phyloP scores from a whole-genome alignment of 2,329 filamentous ascomycete genomes.

The Phymatotrichopsis omnivora region DNA sequence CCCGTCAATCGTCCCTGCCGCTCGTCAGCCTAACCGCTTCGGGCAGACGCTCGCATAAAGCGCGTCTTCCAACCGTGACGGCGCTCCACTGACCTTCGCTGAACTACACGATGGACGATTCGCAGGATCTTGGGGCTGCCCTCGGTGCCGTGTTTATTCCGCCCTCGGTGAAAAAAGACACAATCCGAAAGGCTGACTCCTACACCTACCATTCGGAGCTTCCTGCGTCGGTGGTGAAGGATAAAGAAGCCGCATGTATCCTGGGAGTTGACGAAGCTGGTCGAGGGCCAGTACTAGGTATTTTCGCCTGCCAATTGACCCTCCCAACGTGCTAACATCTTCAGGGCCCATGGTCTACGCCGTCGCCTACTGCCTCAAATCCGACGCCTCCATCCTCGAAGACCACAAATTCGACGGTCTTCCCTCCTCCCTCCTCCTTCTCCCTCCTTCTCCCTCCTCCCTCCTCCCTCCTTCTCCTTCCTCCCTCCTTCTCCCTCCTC shows the following conservation, averaged over 20 bases:
- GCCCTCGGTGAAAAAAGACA: conserved; percentile 52
- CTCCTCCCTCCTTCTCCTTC: conserved; percentile 37
- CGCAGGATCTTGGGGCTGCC: too few species aligned
- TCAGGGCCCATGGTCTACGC: conserved; percentile 64
- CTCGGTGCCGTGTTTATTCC: conserved; percentile 52
- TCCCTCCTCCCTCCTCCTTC: conserved; percentile 32
- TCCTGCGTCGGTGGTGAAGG: conserved; percentile 49
- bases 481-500: conserved; percentile 38
- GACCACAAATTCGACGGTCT: conserved; percentile 49
- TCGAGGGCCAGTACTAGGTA: conserved; percentile 49
- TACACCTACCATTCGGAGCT: conserved; percentile 64
- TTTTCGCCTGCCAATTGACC: too few species aligned
- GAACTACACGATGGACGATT: too few species aligned
- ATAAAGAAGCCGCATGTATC: conserved; percentile 39
- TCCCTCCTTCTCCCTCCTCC: conserved; percentile 12
- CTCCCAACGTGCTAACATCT: too few species aligned
- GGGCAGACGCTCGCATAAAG: too few species aligned
- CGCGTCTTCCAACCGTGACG: too few species aligned
- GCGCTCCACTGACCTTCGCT: too few species aligned
- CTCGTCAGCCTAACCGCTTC: too few species aligned
- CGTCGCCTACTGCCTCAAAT: conserved; percentile 44
- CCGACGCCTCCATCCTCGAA: conserved; percentile 27
- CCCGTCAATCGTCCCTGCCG: too few species aligned
- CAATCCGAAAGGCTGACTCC: conserved; percentile 53
- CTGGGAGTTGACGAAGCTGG: conserved; percentile 42